Percentiles rank a stretch among this genome's conserved stretches.
These are phyloP conservation scores for Excoecaria agallocha DNA, from an alignment of 345 rosid species.

Conservation along the genomic window DNA sequence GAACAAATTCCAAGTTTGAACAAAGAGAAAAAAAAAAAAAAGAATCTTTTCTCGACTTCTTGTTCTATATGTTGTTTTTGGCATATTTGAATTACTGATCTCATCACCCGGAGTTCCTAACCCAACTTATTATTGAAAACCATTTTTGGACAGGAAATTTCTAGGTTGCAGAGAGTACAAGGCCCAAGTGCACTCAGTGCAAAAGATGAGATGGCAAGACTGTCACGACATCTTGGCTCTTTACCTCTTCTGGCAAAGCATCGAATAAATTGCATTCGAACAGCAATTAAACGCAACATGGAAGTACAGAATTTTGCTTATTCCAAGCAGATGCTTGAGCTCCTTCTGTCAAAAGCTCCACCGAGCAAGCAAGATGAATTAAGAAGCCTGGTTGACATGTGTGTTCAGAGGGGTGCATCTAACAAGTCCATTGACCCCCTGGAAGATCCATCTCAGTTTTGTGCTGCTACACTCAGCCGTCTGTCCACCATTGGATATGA, in stretches of 20 bases:
- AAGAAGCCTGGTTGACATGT: slow-evolving; percentile 81
- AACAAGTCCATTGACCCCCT: slow-evolving; percentile 94
- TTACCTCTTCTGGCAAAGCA: slow-evolving; percentile 89
- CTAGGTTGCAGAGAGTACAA: slow-evolving; percentile 78
- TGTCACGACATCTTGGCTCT: slow-evolving; percentile 87
- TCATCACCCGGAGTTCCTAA: not conserved
- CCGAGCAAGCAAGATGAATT: slow-evolving; percentile 85
- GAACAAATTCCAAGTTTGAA: not conserved
- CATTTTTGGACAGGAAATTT: slow-evolving; percentile 63
- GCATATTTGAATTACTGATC: not conserved
- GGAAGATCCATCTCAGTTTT: slow-evolving; percentile 95
- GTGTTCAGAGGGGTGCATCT: slow-evolving; percentile 77
- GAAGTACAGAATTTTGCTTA: slow-evolving; percentile 94
- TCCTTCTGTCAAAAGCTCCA: slow-evolving; percentile 91
- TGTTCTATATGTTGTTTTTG: not conserved
- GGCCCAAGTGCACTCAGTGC: slow-evolving; percentile 92
- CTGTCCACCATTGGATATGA: slow-evolving; percentile 94
- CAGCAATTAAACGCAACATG: slow-evolving; percentile 94
- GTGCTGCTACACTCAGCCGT: slow-evolving; percentile 92
- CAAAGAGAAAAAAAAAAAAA: not conserved
- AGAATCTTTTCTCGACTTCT: not conserved
- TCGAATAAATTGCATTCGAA: slow-evolving; percentile 90
- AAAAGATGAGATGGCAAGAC: slow-evolving; percentile 96
- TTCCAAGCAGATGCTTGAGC: slow-evolving; percentile 93
- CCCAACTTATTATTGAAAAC: not conserved